phyloP scores from a whole-genome alignment of 768 basidiomycete genomes.

The Mycena rosella region DNA sequence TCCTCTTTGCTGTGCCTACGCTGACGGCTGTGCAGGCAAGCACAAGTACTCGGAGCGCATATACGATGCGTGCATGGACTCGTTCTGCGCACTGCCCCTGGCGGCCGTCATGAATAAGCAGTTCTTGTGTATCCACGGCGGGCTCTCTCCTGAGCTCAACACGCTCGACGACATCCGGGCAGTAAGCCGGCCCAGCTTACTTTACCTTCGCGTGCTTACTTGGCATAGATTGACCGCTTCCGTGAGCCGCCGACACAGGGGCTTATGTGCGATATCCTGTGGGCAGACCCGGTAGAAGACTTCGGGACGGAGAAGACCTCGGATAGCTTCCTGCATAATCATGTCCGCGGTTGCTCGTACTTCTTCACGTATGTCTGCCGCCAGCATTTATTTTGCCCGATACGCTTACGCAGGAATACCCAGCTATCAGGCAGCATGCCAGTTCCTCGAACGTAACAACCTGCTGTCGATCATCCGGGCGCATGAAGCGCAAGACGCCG shows the following conservation, averaged over 20 bases:
- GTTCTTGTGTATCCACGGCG: constrained; percentile 98
- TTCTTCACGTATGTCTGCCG: constrained; percentile 72
- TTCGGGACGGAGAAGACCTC: constrained; percentile 94
- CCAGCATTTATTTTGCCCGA: not conserved
- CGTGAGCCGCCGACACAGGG: constrained; percentile 98
- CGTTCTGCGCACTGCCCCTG: constrained; percentile 94
- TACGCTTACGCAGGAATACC: not conserved
- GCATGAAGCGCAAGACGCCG: constrained; percentile 99
- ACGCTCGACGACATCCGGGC: constrained; percentile 94
- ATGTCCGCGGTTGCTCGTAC: constrained; percentile 96
- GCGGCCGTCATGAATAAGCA: constrained; percentile 99
- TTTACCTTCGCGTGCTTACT: not conserved
- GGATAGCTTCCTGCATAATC: constrained; percentile 95
- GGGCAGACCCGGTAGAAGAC: constrained; percentile 98
- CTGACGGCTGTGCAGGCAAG: constrained; percentile 72
- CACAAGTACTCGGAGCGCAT: constrained; percentile 98
- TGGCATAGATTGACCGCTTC: constrained; percentile 91
- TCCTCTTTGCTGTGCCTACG: constrained; percentile 6
- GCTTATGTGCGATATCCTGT: constrained; percentile 98
- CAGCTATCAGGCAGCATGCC: constrained; percentile 96
- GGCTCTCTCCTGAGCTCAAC: constrained; percentile 93
- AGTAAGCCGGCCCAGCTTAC: constrained; percentile 60
- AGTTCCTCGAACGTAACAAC: constrained; percentile 98
- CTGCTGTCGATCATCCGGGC: constrained; percentile 96
- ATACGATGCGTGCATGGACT: constrained; percentile 98